Base-by-base conservation (phyloP, 2,329 filamentous ascomycete species). In the Fusarium stilboides region DNA sequence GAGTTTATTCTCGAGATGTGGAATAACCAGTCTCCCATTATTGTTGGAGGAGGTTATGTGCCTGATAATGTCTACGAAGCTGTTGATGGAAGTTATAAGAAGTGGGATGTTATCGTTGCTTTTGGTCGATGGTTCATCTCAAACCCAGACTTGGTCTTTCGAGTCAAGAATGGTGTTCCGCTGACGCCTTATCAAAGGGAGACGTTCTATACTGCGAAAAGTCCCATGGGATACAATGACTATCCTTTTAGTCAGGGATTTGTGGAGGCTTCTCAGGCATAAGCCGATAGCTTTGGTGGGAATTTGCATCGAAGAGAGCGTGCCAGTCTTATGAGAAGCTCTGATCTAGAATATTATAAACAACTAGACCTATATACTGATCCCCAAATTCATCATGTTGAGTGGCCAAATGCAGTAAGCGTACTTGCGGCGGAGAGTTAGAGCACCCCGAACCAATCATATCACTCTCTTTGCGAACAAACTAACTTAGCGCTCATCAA, bases 111-210 rank as follows among this genome's bases (percentile, higher is more conserved):
- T 3, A 65, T 63, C 0, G 62, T 76, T 42, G 72, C 72, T 1
- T 78, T 81, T 57, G 78, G 79, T 0, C 70, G 78, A n/a, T 76
- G 75, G 57, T 80, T 77, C 39, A 75, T 78, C 8, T 75, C 78
- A 3, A 81, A 79, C 22, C 79, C 78, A 0, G 78, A 80, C 8
- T 57, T 80, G 19, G 75, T 80, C 1, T 83, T 78, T 70, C 76
- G 80, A n/a, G 51, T 83, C 3, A 76, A 78, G 75, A 61, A 81
- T 37, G 76, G 76, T 0, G 64, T 85, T 10, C 68, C 75, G 2
- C 63, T 84, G 14, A 74, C 72, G 8, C 71, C 75, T 9, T 84
- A 84, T 56, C 66, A 82, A 49, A 71, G 82, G 10, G 68, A 77
- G 1, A 77, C 74, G 0, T 84, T 86, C 55, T 85, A 86, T 60